These are phyloP conservation scores for Sistotremastrum niveocremeum DNA, from an alignment of 768 basidiomycete genomes.

Conservation along the genomic window DNA sequence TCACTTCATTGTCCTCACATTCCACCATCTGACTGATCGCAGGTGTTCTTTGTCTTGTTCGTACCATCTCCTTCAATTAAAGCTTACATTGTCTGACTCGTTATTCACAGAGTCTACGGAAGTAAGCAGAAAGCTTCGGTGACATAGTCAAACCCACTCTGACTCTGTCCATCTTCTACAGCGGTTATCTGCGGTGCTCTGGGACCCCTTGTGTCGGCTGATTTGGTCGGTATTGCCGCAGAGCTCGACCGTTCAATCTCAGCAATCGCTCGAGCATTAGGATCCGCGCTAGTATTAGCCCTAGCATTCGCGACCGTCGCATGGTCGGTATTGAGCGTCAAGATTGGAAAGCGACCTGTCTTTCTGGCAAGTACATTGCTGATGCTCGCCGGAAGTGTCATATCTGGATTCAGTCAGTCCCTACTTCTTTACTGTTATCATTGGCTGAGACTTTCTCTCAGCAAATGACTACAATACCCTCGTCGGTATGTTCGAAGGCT, in stretches of 20 bases:
- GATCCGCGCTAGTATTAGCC: conserved; percentile 5
- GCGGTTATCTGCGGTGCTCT: conserved; percentile 9
- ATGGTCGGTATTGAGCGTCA: not conserved
- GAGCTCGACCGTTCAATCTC: conserved; percentile 5
- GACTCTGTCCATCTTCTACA: conserved; percentile 1
- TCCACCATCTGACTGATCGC: not conserved
- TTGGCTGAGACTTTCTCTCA: not conserved
- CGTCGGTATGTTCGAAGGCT: not conserved
- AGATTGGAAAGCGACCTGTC: conserved; percentile 1
- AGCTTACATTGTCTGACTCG: too few species aligned
- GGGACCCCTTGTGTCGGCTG: conserved; percentile 4
- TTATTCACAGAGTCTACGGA: conserved; percentile 1
- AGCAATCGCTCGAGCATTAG: conserved; percentile 7
- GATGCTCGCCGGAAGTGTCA: conserved; percentile 6
- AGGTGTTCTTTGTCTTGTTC: not conserved
- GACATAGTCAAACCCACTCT: not conserved
- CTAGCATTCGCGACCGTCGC: conserved; percentile 5
- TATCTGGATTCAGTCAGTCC: conserved; percentile 3
- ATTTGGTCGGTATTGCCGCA: conserved; percentile 3
- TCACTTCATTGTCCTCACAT: not conserved
- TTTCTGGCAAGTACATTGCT: conserved; percentile 1
- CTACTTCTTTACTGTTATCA: not conserved
- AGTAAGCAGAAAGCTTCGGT: not conserved
- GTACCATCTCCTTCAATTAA: not conserved
- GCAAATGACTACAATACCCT: conserved; percentile 1